phyloP scores from a whole-genome alignment of 1,284 basidiomycete species.

The Exobasidium rhododendri region DNA sequence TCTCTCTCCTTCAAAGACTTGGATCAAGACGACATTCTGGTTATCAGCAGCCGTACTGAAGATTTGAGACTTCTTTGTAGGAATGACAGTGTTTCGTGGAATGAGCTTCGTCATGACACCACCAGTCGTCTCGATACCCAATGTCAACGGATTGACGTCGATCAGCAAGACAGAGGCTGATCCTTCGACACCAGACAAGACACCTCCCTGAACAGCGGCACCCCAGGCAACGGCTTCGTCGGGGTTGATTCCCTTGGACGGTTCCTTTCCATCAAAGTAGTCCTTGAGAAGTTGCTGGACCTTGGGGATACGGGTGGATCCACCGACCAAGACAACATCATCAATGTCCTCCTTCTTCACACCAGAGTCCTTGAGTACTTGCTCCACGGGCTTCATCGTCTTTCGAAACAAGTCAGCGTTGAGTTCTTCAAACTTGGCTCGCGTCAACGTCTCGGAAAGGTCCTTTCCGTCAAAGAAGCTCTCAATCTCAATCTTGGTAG shows the following conservation, averaged over 20 bases:
- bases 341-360: constrained; percentile 96
- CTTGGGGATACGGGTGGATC: constrained; percentile 98
- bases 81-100: constrained; percentile 93
- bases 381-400: constrained; percentile 99
- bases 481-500: constrained; percentile 71
- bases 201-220: constrained; percentile 96
- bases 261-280: constrained; percentile 84
- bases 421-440: constrained; percentile 97
- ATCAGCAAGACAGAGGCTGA: constrained; percentile 81
- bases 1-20: constrained; percentile 90
- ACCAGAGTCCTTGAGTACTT: constrained; percentile 94
- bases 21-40: constrained; percentile 61
- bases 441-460: constrained; percentile 91
- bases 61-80: constrained; percentile 95
- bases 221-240: constrained; percentile 76
- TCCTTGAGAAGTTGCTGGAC: constrained; percentile 94
- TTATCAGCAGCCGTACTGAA: constrained; percentile 69
- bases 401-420: constrained; percentile 98
- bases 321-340: constrained; percentile 85
- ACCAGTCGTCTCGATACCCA: constrained; percentile 97
- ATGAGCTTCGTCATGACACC: constrained; percentile 98
- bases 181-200: constrained; percentile 81
- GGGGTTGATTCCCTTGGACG: constrained; percentile 88
- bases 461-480: constrained; percentile 91
- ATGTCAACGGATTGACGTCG: constrained; percentile 88